phyloP scores from a whole-genome alignment of 129 eudicot genomes.

The Mikania micrantha region DNA sequence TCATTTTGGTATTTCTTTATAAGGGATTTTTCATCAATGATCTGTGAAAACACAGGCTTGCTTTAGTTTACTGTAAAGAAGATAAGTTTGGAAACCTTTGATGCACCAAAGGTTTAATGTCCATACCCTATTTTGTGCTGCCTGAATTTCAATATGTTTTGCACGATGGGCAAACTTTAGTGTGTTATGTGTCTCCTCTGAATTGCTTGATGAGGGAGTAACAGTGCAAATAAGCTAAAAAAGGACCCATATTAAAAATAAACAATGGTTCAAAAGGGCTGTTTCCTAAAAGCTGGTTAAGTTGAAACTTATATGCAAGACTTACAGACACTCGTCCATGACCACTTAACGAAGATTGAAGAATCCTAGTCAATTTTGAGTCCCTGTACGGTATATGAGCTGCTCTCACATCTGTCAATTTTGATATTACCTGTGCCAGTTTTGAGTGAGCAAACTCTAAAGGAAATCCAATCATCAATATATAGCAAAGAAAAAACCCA shows the following conservation, averaged over 20 bases:
- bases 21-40: slow-evolving; percentile 94
- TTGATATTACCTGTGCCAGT: slow-evolving; percentile 69
- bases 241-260: background rate
- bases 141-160: slow-evolving; percentile 90
- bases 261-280: slow-evolving; percentile 16
- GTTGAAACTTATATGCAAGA: slow-evolving; percentile 8
- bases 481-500: background rate
- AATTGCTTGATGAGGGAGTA: slow-evolving; percentile 92
- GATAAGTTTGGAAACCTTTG: background rate
- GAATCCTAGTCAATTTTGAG: slow-evolving; percentile 88
- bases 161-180: slow-evolving; percentile 97
- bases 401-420: slow-evolving; percentile 76
- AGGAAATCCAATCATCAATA: background rate
- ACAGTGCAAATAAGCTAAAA: slow-evolving; percentile 84
- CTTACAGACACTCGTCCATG: slow-evolving; percentile 98
- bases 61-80: background rate
- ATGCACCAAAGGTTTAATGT: slow-evolving; percentile 12
- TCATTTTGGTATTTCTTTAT: slow-evolving; percentile 96
- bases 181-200: slow-evolving; percentile 96
- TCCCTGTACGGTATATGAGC: slow-evolving; percentile 86
- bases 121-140: slow-evolving; percentile 89
- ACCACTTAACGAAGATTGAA: slow-evolving; percentile 91
- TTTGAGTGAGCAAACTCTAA: slow-evolving; percentile 18
- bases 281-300: slow-evolving; percentile 5
- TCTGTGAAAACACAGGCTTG: slow-evolving; percentile 50